Evolutionary conservation across 148 eudicot species (phyloP).

Genomic region (Pouteria glomerata): DNA sequence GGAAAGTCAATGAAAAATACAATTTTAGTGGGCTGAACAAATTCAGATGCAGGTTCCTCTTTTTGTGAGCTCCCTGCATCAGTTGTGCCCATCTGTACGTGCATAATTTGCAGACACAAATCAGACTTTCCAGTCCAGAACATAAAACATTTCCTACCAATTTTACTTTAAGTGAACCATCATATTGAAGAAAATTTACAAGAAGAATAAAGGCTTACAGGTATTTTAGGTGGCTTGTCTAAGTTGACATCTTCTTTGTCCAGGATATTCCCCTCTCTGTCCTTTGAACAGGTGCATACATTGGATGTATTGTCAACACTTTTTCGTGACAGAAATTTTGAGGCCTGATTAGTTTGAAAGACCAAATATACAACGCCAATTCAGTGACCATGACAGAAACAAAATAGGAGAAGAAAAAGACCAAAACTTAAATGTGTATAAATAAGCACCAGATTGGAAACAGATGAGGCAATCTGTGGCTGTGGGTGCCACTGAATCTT

Average conservation of each 20-base stretch:
- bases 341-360: conserved; percentile 44
- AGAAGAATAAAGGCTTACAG: conserved; percentile 32
- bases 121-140: conserved; percentile 21
- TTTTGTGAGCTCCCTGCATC: conserved; percentile 25
- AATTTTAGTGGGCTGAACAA: conserved; percentile 42
- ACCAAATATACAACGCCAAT: conserved; percentile 8
- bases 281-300: conserved; percentile 18
- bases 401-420: conserved; percentile 3
- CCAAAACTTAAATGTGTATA: conserved; percentile 13
- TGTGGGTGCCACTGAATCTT: conserved; percentile 53
- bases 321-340: conserved; percentile 44
- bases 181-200: not conserved
- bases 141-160: not conserved
- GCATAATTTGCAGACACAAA: conserved; percentile 20
- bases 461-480: conserved; percentile 66
- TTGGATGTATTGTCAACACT: conserved; percentile 20
- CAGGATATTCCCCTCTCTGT: conserved; percentile 23
- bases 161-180: conserved; percentile 1
- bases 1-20: conserved; percentile 17
- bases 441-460: conserved; percentile 75
- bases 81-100: conserved; percentile 20
- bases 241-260: conserved; percentile 22
- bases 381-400: conserved; percentile 16
- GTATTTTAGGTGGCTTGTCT: conserved; percentile 36
- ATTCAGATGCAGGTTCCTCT: conserved; percentile 30